Conservation (phyloP, 23 red algal genomes). For the Agarophyton chilense region DNA sequence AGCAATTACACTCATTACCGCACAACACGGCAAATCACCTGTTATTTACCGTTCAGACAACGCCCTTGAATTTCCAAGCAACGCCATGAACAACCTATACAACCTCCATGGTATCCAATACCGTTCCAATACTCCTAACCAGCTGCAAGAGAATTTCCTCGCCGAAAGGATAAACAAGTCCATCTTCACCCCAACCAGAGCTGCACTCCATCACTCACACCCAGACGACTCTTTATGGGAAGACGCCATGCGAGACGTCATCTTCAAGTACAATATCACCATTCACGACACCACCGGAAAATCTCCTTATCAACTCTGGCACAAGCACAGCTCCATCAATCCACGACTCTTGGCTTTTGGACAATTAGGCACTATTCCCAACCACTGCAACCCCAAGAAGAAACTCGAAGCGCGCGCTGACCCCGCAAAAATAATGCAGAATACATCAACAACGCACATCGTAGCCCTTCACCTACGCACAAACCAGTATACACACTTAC, state of each 20-base stretch:
- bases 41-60: background rate
- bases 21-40: background rate
- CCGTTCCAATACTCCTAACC: background rate
- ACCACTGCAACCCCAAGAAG: too few relatives aligned
- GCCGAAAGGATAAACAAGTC: constrained; percentile 28
- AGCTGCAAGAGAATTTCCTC: background rate
- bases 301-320: constrained; percentile 5
- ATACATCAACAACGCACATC: too few relatives aligned
- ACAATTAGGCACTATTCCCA: too few relatives aligned
- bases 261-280: constrained; percentile 24
- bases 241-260: constrained; percentile 10
- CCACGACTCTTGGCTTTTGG: too few relatives aligned
- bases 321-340: too few relatives aligned
- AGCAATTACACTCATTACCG: constrained; percentile 6
- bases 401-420: too few relatives aligned
- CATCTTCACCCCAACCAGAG: background rate
- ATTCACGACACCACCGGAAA: background rate
- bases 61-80: constrained; percentile 13
- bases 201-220: background rate
- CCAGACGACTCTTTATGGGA: constrained; percentile 5
- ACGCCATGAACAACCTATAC: background rate
- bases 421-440: too few relatives aligned
- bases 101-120: background rate
- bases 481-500: too few relatives aligned
- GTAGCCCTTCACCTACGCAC: too few relatives aligned